Evolutionary conservation across 2,329 filamentous ascomycete species (phyloP).

Genomic region (Calonectria pseudoreteaudii): DNA sequence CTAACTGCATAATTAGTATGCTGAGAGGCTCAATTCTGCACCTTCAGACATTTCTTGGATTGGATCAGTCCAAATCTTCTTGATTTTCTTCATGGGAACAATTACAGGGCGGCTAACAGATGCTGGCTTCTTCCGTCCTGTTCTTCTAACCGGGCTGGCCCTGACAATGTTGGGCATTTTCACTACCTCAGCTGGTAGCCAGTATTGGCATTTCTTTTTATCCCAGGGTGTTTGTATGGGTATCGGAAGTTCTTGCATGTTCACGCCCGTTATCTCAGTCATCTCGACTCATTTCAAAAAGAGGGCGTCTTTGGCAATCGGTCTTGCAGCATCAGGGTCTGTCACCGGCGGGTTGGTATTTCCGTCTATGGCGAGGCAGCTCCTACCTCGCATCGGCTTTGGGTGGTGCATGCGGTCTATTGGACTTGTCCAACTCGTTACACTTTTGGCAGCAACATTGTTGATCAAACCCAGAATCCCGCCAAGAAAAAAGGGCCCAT

Average conservation of each 20-base stretch:
- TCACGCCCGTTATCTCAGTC: slow-evolving; percentile 2
- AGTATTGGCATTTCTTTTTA: slow-evolving; percentile 2
- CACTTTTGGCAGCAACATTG: neutral
- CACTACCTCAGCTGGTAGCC: neutral
- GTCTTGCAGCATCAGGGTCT: neutral
- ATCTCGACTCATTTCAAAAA: slow-evolving; percentile 4
- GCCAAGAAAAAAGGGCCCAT: neutral
- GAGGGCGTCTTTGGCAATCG: neutral
- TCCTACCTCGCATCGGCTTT: neutral
- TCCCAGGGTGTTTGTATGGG: slow-evolving; percentile 1
- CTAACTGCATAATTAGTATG: neutral
- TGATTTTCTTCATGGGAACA: neutral
- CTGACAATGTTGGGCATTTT: neutral
- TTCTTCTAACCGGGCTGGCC: neutral
- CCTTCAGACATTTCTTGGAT: slow-evolving; percentile 7
- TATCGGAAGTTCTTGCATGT: neutral
- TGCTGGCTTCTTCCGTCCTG: neutral
- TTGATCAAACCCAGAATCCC: neutral
- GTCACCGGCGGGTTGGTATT: neutral
- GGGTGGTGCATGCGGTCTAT: neutral
- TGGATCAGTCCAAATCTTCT: neutral
- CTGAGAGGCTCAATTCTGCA: neutral
- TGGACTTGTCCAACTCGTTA: neutral
- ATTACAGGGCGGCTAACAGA: neutral
- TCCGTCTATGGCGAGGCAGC: neutral